Evolutionary conservation across 1,139 yeast species (phyloP).

Genomic region (Suhomyces ambrosiae): DNA sequence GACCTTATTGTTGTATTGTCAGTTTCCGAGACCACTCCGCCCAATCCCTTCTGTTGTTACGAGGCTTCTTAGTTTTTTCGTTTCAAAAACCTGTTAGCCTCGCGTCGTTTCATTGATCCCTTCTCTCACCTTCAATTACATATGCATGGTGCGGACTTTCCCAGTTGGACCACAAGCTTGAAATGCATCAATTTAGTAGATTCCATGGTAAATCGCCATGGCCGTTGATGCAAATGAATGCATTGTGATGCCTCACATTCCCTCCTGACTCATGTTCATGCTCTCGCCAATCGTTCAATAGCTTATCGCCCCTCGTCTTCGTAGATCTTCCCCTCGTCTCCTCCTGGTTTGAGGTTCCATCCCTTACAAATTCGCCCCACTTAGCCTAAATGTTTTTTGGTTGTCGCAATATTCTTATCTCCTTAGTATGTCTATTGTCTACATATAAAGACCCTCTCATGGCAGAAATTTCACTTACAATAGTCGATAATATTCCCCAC

Average conservation of each 20-base stretch:
- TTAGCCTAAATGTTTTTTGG: neutral
- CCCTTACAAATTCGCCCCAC: neutral
- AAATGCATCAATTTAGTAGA: too few relatives aligned
- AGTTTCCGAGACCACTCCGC: too few relatives aligned
- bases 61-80: neutral
- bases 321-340: neutral
- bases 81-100: neutral
- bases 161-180: too few relatives aligned
- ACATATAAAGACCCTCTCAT: neutral
- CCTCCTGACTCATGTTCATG: neutral
- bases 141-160: neutral
- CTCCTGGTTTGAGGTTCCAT: neutral
- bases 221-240: neutral
- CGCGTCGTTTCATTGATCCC: neutral
- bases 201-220: too few relatives aligned
- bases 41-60: neutral
- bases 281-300: neutral
- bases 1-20: too few relatives aligned
- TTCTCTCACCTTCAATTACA: neutral
- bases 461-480: constrained; percentile 1
- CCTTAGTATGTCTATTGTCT: neutral
- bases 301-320: neutral
- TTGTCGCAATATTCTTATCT: constrained; percentile 1
- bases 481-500: neutral
- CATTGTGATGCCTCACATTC: neutral